Evolutionary conservation across 352 stramenopile genomes (phyloP).

Genomic region (Globisporangium camurandrum): DNA sequence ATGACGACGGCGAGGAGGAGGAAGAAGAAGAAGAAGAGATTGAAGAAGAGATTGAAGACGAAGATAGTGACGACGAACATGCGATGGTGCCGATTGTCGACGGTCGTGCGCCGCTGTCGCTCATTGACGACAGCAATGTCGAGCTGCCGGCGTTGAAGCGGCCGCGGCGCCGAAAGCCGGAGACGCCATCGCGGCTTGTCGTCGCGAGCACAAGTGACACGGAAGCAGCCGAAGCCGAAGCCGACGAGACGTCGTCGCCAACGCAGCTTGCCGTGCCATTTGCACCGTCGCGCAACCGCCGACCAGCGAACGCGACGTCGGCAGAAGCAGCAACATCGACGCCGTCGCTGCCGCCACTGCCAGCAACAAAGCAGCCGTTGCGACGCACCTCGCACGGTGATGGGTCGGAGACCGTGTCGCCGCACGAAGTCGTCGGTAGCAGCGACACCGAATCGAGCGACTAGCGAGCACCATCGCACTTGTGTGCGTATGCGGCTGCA

Average conservation of each 20-base stretch:
- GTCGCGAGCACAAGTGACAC: neutral
- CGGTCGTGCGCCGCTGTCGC: neutral
- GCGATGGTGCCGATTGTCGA: neutral
- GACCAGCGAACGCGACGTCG: too few species aligned
- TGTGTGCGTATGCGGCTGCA: too few species aligned
- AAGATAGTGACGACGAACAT: neutral
- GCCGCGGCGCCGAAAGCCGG: neutral
- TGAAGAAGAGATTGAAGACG: conserved; percentile 6
- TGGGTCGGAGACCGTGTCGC: too few species aligned
- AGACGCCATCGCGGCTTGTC: neutral
- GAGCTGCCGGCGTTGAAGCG: neutral
- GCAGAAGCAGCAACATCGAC: too few species aligned
- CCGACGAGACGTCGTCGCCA: neutral
- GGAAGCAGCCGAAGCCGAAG: neutral
- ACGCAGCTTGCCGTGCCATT: too few species aligned
- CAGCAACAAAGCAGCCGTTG: too few species aligned
- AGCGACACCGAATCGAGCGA: too few species aligned
- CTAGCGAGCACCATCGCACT: too few species aligned
- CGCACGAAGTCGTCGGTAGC: too few species aligned
- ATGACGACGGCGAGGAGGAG: conserved; percentile 1
- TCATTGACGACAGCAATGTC: neutral
- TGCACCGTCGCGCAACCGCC: too few species aligned
- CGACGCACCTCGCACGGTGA: too few species aligned
- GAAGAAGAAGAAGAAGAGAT: conserved; percentile 4
- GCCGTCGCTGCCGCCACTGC: too few species aligned